Base-by-base conservation (phyloP, 2,329 filamentous ascomycete genomes). In the Colletotrichum coccodes region DNA sequence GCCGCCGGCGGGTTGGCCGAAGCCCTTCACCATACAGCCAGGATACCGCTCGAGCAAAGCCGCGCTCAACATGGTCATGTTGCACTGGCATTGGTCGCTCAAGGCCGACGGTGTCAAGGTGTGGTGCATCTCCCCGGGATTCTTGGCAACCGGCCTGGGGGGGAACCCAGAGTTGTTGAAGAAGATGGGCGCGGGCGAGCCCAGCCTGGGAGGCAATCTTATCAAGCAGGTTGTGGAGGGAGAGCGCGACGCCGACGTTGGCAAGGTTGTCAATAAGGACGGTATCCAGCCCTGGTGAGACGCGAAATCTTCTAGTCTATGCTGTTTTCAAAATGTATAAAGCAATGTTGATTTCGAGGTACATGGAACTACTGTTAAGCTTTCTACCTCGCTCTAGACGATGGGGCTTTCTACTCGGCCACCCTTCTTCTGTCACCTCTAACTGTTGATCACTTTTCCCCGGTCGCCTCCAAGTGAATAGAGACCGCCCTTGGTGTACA, bases 51-150 rank as follows among this genome's bases (percentile, higher is more conserved):
- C 75, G 30, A 73, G 75, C 26, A 86, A 86, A 74, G 79, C 78
- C 0, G 84, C 80, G 0, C 71, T 86, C 63, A 86, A 85, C 70
- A 86, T 86, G 84, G 66, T 86, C 70, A 83, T 85, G 82, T 75
- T 79, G 6, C 80, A 84, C 65, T 86, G 83, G 81, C 66, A 74
- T 12, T 74, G 80, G 8, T 65, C 77, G 0, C 74, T 86, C 28
- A 79, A 76, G 52, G 79, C 80, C 2, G 86, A 89, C 47, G 84
- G 84, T 0, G 84, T 88, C 6, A 86, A 85, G 73, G 82, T 85
- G 0, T 87, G 79, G 77, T 73, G 74, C 34, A 74, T 87, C n/a
- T 82, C 79, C 6, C 86, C 85, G 0, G 86, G 86, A 0, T 80
- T 82, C 53, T 72, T 87, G 49, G 85, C 82, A 0, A 88, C 85